Conservation (phyloP, 352 stramenopile genomes). For the Globisporangium barbulae region DNA sequence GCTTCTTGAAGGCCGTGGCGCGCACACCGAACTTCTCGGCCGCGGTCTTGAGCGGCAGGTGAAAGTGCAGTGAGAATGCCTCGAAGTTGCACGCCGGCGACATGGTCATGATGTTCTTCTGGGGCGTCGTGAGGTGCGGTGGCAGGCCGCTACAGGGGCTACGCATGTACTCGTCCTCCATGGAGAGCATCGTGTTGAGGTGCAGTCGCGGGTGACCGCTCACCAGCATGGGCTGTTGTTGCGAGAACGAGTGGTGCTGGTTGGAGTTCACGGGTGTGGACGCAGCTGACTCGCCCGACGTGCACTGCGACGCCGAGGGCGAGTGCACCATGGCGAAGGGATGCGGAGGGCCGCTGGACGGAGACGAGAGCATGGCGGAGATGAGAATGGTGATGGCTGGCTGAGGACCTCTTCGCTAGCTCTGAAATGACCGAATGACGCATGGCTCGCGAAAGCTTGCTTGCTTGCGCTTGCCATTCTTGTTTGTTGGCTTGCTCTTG, state of each 20-base stretch:
- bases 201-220: slow-evolving; percentile 13
- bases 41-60: no score
- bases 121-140: background rate
- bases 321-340: slow-evolving; percentile 4
- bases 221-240: slow-evolving; percentile 1
- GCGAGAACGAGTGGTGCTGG: slow-evolving; percentile 3
- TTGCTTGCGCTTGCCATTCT: background rate
- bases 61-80: slow-evolving; percentile 11
- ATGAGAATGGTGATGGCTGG: background rate
- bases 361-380: background rate
- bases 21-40: no score
- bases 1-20: no score
- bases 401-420: slow-evolving; percentile 13
- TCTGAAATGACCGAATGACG: slow-evolving; percentile 33
- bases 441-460: background rate
- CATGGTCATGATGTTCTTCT: slow-evolving; percentile 37
- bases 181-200: slow-evolving; percentile 31
- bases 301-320: slow-evolving; percentile 7
- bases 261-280: slow-evolving; percentile 10
- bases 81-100: slow-evolving; percentile 67
- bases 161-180: slow-evolving; percentile 39
- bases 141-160: slow-evolving; percentile 15
- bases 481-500: background rate
- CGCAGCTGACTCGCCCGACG: slow-evolving; percentile 5
- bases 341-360: background rate